Percentiles rank a stretch among this genome's conserved stretches.
phyloP scores from a whole-genome alignment of 352 stramenopile species.

The Phytopythium kandeliae region DNA sequence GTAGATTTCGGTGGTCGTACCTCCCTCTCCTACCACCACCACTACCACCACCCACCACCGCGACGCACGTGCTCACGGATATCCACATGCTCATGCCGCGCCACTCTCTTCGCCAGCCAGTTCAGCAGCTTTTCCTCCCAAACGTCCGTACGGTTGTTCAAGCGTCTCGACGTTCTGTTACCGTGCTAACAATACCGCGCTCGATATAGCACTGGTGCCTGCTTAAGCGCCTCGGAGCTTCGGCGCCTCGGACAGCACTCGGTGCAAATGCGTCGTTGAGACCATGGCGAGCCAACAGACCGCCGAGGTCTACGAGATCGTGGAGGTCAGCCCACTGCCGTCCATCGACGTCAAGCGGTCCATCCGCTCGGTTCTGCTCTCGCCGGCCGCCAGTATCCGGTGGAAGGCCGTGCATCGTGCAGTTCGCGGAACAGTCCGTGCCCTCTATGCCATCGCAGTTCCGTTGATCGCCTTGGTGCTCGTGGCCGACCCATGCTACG shows the following conservation, averaged over 20 bases:
- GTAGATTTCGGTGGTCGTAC: not conserved
- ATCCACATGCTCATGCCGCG: no score
- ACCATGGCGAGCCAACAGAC: not conserved
- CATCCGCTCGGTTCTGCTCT: slow-evolving; percentile 6
- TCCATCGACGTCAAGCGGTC: slow-evolving; percentile 8
- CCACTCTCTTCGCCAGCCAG: no score
- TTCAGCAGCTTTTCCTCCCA: no score
- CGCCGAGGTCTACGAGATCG: slow-evolving; percentile 10
- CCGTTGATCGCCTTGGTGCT: slow-evolving; percentile 1
- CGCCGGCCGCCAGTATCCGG: not conserved
- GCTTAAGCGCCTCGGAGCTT: no score
- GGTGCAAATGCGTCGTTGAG: not conserved
- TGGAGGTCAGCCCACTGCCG: slow-evolving; percentile 4
- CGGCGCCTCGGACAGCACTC: no score
- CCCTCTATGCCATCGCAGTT: slow-evolving; percentile 3
- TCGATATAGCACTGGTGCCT: no score
- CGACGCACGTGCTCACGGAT: no score
- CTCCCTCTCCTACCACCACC: no score
- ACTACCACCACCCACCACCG: no score
- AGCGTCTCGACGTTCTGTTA: no score
- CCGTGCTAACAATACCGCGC: no score
- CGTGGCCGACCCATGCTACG: not conserved
- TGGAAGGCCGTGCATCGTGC: slow-evolving; percentile 1
- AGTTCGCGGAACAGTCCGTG: not conserved
- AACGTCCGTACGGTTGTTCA: no score